phyloP scores from a whole-genome alignment of 73 alveolate species.

The Stentor roeselii region DNA sequence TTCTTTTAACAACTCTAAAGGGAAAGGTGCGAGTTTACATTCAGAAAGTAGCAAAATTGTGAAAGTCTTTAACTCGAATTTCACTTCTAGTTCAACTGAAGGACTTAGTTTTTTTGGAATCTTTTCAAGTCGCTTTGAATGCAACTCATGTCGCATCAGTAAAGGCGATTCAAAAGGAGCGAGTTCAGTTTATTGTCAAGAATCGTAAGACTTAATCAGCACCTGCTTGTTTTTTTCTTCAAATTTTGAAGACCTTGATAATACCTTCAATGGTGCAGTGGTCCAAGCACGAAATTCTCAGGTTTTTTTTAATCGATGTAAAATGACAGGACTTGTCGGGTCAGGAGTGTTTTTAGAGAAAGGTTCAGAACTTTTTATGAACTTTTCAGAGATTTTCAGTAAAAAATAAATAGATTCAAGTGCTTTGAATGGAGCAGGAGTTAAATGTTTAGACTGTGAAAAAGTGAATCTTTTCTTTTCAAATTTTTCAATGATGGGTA shows the following conservation, averaged over 20 bases:
- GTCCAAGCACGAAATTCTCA: neutral
- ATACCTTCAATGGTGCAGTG: neutral
- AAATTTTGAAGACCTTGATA: neutral
- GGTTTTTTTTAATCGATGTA: neutral
- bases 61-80: neutral
- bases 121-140: neutral
- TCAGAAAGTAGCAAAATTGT: neutral
- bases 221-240: neutral
- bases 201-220: neutral
- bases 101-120: neutral
- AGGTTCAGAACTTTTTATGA: neutral
- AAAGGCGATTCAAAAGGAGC: neutral
- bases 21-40: neutral
- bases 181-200: neutral
- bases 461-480: neutral
- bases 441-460: slow-evolving; percentile 10
- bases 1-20: neutral
- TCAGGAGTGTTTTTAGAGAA: neutral
- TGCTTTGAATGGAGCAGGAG: neutral
- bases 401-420: neutral
- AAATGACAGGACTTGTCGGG: neutral
- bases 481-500: neutral
- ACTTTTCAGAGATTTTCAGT: neutral
- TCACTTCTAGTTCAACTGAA: neutral
- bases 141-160: neutral